Percentiles rank a stretch among this genome's conserved stretches.
Conservation (phyloP, 805 yeast species). For the Saturnispora kantuleensis region DNA sequence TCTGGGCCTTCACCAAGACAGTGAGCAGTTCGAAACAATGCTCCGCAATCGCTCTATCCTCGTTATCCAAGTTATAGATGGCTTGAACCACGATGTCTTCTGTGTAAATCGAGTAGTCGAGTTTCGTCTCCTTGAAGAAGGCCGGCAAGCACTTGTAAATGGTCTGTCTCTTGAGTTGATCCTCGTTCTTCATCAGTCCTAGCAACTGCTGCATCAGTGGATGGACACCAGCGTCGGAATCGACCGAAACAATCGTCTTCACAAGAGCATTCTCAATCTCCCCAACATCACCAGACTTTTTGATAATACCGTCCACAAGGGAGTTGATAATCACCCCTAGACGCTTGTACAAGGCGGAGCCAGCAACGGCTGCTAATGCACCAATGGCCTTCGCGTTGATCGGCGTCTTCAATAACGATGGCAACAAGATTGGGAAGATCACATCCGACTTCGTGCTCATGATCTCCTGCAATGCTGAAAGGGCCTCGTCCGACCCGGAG, state of each 20-base stretch:
- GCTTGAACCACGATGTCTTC: constrained; percentile 67
- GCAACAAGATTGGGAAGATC: constrained; percentile 88
- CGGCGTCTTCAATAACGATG: constrained; percentile 74
- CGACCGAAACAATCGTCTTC: constrained; percentile 61
- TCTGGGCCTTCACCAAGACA: constrained; percentile 57
- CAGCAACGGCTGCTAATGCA: constrained; percentile 84
- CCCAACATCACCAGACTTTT: constrained; percentile 24
- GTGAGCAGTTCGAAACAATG: constrained; percentile 57
- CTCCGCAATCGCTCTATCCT: constrained; percentile 49
- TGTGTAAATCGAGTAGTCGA: constrained; percentile 65
- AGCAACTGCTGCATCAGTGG: constrained; percentile 76
- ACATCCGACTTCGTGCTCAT: constrained; percentile 85
- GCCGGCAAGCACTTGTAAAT: constrained; percentile 57
- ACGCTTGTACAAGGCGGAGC: constrained; percentile 65
- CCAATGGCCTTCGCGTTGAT: constrained; percentile 85
- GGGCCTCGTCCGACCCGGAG: constrained; percentile 55
- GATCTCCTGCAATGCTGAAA: constrained; percentile 81
- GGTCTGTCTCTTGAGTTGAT: constrained; percentile 49
- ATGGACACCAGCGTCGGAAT: constrained; percentile 70
- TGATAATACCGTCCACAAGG: constrained; percentile 50
- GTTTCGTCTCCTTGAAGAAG: constrained; percentile 54
- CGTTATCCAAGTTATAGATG: constrained; percentile 64
- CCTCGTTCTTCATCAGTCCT: constrained; percentile 68
- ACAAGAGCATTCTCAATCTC: constrained; percentile 51
- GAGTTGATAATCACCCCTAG: constrained; percentile 66